Evolutionary conservation across 495 filamentous ascomycete species (phyloP), one percentile per base, ranked within the genome.

Genomic region (Penicillium cataractarum): DNA sequence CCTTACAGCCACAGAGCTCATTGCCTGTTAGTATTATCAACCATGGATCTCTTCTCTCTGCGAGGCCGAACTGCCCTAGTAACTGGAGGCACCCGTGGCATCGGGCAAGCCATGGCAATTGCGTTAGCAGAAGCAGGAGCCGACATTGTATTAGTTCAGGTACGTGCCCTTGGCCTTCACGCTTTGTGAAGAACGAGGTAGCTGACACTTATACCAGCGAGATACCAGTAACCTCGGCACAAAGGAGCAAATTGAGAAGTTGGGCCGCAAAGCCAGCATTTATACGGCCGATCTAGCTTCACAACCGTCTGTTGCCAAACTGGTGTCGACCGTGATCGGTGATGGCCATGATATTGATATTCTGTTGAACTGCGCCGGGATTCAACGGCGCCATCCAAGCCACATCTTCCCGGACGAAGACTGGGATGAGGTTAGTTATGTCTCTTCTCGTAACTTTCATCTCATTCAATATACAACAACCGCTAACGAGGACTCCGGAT

Each of bases 51-150:
- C 8, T 72, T 72, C 46, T 64, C 62, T 2, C 62, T 72, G 4
- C 17, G 46, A 17, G 68, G 65, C 37, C 61, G 92, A 71, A 93
- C 88, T 2, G 92, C 92, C n/a, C 74, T 94, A 39, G 79, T 95
- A n/a, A 96, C 92, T 0, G 92, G 92, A 15, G 90, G 89, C 27
- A 92, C 90, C 10, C 82, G 92, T 26, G 92, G 92, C 26, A 93
- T 96, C 46, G 92, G 92, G 8, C 84, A 89, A 68, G 80, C 88
- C 6, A 91, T 93, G 73, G 89, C 89, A 32, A 71, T 95, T 52
- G 90, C 85, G 1, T 76, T 96, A 17, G 92, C 92, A 29, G 92
- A 96, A 79, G 90, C 89, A 52, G 92, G 92, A 26, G 92, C 92
- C 49, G 89, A 96, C 70, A 83, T 95, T 58, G 75, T 96, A 42